A percentile compares a stretch with the other conserved stretches of the same genome.
Conservation (phyloP, 495 filamentous ascomycete genomes). For the Trichoderma orchidacearum region DNA sequence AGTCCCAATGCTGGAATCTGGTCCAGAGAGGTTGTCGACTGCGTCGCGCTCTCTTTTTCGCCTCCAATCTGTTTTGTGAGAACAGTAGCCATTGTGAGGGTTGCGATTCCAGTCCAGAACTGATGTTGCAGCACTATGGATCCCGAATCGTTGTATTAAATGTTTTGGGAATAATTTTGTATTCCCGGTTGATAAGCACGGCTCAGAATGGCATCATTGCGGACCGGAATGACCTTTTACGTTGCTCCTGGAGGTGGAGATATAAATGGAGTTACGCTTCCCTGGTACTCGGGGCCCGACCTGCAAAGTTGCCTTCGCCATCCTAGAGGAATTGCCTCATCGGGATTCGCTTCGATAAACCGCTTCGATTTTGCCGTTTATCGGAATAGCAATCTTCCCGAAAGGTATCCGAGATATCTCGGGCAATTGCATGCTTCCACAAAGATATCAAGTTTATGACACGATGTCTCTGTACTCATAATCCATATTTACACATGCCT, state of each 20-base stretch:
- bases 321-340: not conserved
- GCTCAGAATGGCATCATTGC: not conserved
- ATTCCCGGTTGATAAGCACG: not conserved
- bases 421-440: too few species aligned
- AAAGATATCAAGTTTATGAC: too few species aligned
- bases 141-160: not conserved
- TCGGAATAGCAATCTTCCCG: not conserved
- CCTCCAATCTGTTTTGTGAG: not conserved
- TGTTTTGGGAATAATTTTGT: not conserved
- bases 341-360: not conserved
- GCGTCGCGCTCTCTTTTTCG: not conserved
- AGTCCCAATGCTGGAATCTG: constrained; percentile 21
- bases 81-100: not conserved
- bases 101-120: not conserved
- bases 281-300: too few species aligned
- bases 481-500: too few species aligned
- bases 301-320: not conserved
- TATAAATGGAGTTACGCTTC: too few species aligned
- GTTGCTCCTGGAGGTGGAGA: not conserved
- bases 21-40: not conserved
- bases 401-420: too few species aligned
- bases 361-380: not conserved
- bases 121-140: not conserved
- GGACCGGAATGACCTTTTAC: not conserved
- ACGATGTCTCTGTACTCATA: too few species aligned